Percentiles rank a stretch among this genome's conserved stretches.
These are phyloP conservation scores for Lipomyces oligophaga DNA, from an alignment of 805 yeast species.

Conservation along the genomic window DNA sequence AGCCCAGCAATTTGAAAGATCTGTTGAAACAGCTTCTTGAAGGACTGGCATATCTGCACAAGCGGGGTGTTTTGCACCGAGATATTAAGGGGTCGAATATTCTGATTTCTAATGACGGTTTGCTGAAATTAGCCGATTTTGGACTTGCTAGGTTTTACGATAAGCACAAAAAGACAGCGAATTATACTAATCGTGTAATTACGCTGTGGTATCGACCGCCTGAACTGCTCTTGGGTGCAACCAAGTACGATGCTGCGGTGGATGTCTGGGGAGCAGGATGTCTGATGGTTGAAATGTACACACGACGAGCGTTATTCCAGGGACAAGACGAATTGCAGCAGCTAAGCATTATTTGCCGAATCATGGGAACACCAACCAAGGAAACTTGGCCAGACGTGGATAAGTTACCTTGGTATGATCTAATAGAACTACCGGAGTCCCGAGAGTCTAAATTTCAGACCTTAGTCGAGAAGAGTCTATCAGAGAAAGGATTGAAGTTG, in stretches of 20 bases:
- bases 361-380: slow-evolving; percentile 81
- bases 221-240: slow-evolving; percentile 83
- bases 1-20: slow-evolving; percentile 74
- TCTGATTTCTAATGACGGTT: slow-evolving; percentile 69
- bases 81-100: slow-evolving; percentile 97
- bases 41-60: slow-evolving; percentile 81
- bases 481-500: slow-evolving; percentile 46
- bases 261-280: slow-evolving; percentile 99
- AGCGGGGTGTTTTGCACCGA: slow-evolving; percentile 61
- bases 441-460: slow-evolving; percentile 41
- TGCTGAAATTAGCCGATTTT: slow-evolving; percentile 88
- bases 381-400: slow-evolving; percentile 76
- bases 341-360: slow-evolving; percentile 64
- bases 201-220: slow-evolving; percentile 98
- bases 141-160: slow-evolving; percentile 67
- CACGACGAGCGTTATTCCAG: slow-evolving; percentile 72
- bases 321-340: slow-evolving; percentile 89
- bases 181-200: slow-evolving; percentile 91
- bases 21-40: slow-evolving; percentile 70
- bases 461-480: slow-evolving; percentile 41
- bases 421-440: slow-evolving; percentile 57
- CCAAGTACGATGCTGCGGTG: slow-evolving; percentile 83
- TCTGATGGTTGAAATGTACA: slow-evolving; percentile 74
- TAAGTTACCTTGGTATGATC: slow-evolving; percentile 86
- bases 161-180: slow-evolving; percentile 47